A percentile compares a stretch with the other conserved stretches of the same genome.
These are phyloP conservation scores for Sanghuangporus baumii DNA, from an alignment of 1,284 basidiomycete genomes.

Conservation along the genomic window DNA sequence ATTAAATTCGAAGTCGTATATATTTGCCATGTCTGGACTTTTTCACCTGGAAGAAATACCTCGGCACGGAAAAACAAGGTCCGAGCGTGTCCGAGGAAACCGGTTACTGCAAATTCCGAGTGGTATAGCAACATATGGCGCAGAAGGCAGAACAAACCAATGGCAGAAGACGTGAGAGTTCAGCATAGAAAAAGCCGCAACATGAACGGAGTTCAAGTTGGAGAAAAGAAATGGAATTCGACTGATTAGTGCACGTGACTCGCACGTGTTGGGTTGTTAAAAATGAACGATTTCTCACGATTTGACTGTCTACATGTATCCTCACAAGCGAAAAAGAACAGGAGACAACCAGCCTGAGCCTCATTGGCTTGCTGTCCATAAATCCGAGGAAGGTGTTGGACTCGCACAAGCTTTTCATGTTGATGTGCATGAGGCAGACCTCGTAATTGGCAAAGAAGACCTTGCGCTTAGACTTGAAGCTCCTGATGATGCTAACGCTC, in stretches of 20 bases:
- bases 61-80: neutral
- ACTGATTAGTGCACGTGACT: neutral
- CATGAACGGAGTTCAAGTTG: too few relatives aligned
- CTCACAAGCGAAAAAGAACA: neutral
- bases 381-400: neutral
- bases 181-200: neutral
- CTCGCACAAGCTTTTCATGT: constrained; percentile 36
- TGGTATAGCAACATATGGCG: neutral
- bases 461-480: constrained; percentile 39
- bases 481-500: constrained; percentile 28
- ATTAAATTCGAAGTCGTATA: neutral
- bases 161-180: neutral
- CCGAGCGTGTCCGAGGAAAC: neutral
- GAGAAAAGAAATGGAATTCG: neutral
- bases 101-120: neutral
- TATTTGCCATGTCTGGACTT: neutral
- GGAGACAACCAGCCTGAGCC: neutral
- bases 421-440: constrained; percentile 63
- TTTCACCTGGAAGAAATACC: neutral
- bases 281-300: neutral
- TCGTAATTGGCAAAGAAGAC: constrained; percentile 45
- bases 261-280: neutral
- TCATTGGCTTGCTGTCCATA: neutral
- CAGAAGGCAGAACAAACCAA: neutral
- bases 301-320: neutral